Evolutionary conservation across 192 early-diverging fungal species (phyloP).

Genomic region (Radiomyces spectabilis): DNA sequence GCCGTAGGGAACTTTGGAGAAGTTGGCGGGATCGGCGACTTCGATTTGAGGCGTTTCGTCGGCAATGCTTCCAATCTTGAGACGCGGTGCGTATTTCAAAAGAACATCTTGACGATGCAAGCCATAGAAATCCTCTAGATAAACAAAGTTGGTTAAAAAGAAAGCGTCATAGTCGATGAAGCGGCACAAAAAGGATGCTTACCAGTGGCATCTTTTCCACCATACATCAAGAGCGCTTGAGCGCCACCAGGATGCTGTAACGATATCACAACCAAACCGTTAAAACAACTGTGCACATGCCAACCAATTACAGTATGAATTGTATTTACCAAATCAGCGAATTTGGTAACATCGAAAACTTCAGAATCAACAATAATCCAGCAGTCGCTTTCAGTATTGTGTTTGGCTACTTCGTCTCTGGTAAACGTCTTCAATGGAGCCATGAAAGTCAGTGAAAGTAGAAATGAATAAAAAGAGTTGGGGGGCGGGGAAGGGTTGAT

Average conservation of each 20-base stretch:
- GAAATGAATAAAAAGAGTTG: too few relatives aligned
- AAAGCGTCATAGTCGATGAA: background rate
- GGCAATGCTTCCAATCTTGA: conserved; percentile 61
- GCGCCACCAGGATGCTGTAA: conserved; percentile 54
- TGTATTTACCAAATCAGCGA: background rate
- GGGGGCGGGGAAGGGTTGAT: too few relatives aligned
- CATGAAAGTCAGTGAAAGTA: too few relatives aligned
- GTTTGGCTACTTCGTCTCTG: conserved; percentile 27
- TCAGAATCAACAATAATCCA: conserved; percentile 58
- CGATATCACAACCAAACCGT: too few relatives aligned
- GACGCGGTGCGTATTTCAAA: conserved; percentile 50
- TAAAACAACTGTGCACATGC: background rate
- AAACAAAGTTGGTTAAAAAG: background rate
- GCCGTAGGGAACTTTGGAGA: conserved; percentile 58
- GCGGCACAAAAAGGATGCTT: background rate
- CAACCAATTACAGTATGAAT: background rate
- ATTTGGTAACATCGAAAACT: conserved; percentile 27
- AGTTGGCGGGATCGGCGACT: conserved; percentile 53
- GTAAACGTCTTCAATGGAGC: conserved; percentile 19
- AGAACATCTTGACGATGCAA: conserved; percentile 44
- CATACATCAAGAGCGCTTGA: conserved; percentile 57
- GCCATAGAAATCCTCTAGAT: conserved; percentile 23
- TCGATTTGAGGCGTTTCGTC: conserved; percentile 16
- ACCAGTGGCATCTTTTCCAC: conserved; percentile 68
- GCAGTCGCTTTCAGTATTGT: conserved; percentile 19